A percentile compares a stretch with the other conserved stretches of the same genome.
These are phyloP conservation scores for Dothidotthia symphoricarpi DNA, from an alignment of 2,329 filamentous ascomycete species.

Conservation along the genomic window DNA sequence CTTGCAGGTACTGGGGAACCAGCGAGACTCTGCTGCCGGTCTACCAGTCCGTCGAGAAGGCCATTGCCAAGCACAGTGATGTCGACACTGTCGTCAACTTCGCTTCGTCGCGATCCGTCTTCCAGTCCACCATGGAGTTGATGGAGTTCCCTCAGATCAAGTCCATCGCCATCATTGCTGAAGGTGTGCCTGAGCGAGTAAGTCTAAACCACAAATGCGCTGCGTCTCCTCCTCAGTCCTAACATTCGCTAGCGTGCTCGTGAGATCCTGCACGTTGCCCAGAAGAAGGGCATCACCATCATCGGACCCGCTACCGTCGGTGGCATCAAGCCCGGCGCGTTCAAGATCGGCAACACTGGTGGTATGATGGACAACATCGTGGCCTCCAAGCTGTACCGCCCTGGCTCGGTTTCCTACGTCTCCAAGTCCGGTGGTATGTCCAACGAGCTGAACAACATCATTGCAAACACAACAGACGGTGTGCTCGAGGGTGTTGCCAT, in stretches of 20 bases:
- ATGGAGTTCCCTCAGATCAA: conserved; percentile 97
- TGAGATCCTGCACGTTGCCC: conserved; percentile 93
- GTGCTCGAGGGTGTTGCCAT: conserved; percentile 99
- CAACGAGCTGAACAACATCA: conserved; percentile 99
- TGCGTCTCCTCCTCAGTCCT: conserved; percentile 6
- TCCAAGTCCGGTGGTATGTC: conserved; percentile 99
- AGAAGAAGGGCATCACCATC: conserved; percentile 99
- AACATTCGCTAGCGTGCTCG: conserved; percentile 70
- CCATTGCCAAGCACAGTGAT: conserved; percentile 92
- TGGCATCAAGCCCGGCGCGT: conserved; percentile 98
- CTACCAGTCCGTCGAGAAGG: conserved; percentile 92
- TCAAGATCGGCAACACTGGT: conserved; percentile 99
- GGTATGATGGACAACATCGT: conserved; percentile 99
- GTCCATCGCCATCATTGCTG: conserved; percentile 98
- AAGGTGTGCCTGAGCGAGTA: conserved; percentile 97
- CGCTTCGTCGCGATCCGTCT: conserved; percentile 96
- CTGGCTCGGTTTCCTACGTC: conserved; percentile 97
- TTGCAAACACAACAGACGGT: conserved; percentile 92
- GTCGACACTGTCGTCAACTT: conserved; percentile 99
- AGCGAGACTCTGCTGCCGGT: conserved; percentile 98
- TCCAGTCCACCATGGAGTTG: conserved; percentile 96
- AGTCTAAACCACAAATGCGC: conserved; percentile 43
- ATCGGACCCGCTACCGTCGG: conserved; percentile 97
- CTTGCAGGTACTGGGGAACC: conserved; percentile 86
- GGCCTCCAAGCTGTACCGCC: conserved; percentile 98